Base-by-base conservation (phyloP, 2,329 filamentous ascomycete species). In the Amylocarpus encephaloides region DNA sequence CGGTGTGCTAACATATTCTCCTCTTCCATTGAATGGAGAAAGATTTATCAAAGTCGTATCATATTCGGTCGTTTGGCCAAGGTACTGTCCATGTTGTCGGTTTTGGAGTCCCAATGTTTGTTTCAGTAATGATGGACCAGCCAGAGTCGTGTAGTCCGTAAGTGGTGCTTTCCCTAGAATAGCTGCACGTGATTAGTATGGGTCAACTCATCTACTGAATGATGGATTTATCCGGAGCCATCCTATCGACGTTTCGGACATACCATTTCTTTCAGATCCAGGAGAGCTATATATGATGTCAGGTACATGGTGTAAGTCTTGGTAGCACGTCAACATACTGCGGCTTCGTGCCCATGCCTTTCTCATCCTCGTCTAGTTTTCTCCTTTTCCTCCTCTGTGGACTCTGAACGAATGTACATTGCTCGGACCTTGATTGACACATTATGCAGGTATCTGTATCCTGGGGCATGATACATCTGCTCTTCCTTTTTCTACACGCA, bases 1-100 rank as follows among this genome's bases (percentile, higher is more conserved):
- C 51, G 79, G 74, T 38, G 83, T 77, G 51, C 87, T 76, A 16
- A 85, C 78, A 62, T 83, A 88, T 70, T 91, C 86, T 70, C 90
- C 86, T 63, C 85, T 82, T 22, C 82, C 82, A 68, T 91, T 85
- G 66, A 90, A 90, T 5, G 82, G 78, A 15, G 86, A 89, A 22
- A 91, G 77, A 60, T 86, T 86, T 68, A 91, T 87, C 51, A 92
- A 74, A 16, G 83, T 82, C n/a, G 85, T 83, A 65, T 92, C 87
- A 64, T 90, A 87, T 59, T 89, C 85, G 39, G 86, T 88, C 41
- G 86, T 91, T 52, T 85, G 79, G 19, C 87, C 87, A 58, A 92
- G 85, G 64, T 90, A 88, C 66, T 88, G 84, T 69, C 85, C 87
- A 67, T 85, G 87, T 53, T 85, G 81, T 65, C 87, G 82, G 62